A percentile compares a stretch with the other conserved stretches of the same genome.
Conservation (phyloP, 768 basidiomycete genomes). For the Suillus subaureus region DNA sequence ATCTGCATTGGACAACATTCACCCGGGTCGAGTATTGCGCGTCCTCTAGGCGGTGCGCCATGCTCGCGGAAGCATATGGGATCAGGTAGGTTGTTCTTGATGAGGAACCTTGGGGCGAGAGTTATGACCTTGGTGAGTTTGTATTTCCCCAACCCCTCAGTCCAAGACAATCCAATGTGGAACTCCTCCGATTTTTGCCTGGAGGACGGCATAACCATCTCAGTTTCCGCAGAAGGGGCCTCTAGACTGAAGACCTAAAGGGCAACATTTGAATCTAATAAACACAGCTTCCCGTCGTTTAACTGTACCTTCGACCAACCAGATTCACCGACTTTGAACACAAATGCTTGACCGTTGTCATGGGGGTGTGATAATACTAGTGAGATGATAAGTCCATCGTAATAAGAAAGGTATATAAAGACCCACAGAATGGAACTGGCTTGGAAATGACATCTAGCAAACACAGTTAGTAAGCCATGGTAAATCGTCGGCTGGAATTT, state of each 20-base stretch:
- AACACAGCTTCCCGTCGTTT: slow-evolving; percentile 3
- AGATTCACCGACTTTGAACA: slow-evolving; percentile 80
- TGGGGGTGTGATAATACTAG: slow-evolving; percentile 86
- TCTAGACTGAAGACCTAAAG: slow-evolving; percentile 82
- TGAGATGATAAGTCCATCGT: slow-evolving; percentile 6
- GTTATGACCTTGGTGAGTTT: slow-evolving; percentile 95
- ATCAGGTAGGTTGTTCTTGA: slow-evolving; percentile 77
- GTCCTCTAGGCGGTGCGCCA: slow-evolving; percentile 66
- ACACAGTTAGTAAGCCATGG: slow-evolving; percentile 9
- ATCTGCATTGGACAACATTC: slow-evolving; percentile 70
- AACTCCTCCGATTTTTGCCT: slow-evolving; percentile 65
- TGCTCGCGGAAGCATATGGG: slow-evolving; percentile 85
- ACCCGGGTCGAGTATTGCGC: slow-evolving; percentile 62
- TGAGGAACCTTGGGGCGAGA: slow-evolving; percentile 84
- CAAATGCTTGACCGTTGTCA: slow-evolving; percentile 80
- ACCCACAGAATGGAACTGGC: slow-evolving; percentile 82
- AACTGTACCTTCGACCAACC: slow-evolving; percentile 81
- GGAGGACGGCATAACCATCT: slow-evolving; percentile 68
- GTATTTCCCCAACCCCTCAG: slow-evolving; percentile 95
- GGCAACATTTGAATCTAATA: slow-evolving; percentile 11
- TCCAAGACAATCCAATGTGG: slow-evolving; percentile 88
- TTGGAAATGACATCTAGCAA: slow-evolving; percentile 47
- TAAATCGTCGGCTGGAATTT: slow-evolving; percentile 16
- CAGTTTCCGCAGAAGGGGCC: slow-evolving; percentile 88
- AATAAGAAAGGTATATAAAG: slow-evolving; percentile 7